Conservation (phyloP, 148 eudicot genomes). For the Chenopodium album region DNA sequence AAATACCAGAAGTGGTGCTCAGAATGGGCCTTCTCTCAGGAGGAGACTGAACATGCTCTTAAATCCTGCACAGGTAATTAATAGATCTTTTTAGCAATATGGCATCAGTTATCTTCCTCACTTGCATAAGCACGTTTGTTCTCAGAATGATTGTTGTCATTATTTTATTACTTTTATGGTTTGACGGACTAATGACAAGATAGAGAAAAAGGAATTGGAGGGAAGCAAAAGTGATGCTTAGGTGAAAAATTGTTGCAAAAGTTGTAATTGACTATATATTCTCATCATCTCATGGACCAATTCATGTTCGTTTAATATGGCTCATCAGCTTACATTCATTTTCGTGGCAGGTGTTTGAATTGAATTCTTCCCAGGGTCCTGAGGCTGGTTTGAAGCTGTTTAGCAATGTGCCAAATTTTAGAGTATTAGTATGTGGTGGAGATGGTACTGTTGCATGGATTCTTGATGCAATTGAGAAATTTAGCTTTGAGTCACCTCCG, state of each 20-base stretch:
- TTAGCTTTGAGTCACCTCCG: slow-evolving; percentile 73
- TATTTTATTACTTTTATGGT: background rate
- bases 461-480: slow-evolving; percentile 73
- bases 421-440: slow-evolving; percentile 88
- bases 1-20: slow-evolving; percentile 82
- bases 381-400: slow-evolving; percentile 74
- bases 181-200: background rate
- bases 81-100: background rate
- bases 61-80: slow-evolving; percentile 77
- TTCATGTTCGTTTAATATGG: background rate
- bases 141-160: background rate
- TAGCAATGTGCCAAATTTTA: slow-evolving; percentile 54
- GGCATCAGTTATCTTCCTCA: background rate
- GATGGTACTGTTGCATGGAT: slow-evolving; percentile 94
- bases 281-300: background rate
- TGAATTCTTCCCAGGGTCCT: slow-evolving; percentile 73
- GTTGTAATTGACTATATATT: background rate
- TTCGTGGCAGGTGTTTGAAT: slow-evolving; percentile 65
- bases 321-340: slow-evolving; percentile 6
- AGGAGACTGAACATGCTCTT: slow-evolving; percentile 76
- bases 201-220: background rate
- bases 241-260: background rate
- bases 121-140: background rate
- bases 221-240: background rate
- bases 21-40: slow-evolving; percentile 64